phyloP scores from a whole-genome alignment of 2,329 filamentous ascomycete species.

The Colletotrichum sansevieriae region DNA sequence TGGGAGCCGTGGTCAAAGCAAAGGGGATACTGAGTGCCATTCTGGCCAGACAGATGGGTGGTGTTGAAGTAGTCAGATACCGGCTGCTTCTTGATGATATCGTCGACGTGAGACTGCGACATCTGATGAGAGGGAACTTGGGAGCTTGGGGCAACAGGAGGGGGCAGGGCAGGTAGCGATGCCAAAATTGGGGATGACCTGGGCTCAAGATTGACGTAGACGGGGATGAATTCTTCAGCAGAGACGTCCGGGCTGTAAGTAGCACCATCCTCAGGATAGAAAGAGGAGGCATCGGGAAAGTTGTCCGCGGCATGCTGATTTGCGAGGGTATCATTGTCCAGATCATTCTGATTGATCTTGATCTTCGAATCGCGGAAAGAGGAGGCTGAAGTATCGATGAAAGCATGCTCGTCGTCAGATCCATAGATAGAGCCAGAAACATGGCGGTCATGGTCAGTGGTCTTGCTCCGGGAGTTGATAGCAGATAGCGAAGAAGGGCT shows the following conservation, averaged over 20 bases:
- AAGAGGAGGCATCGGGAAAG: slow-evolving; percentile 29
- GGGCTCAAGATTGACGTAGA: slow-evolving; percentile 15
- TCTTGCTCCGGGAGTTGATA: slow-evolving; percentile 11
- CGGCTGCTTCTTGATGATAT: slow-evolving; percentile 30
- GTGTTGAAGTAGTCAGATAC: neutral
- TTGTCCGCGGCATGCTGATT: neutral
- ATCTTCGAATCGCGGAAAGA: slow-evolving; percentile 6
- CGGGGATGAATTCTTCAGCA: neutral
- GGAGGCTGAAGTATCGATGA: slow-evolving; percentile 20
- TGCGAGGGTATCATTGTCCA: slow-evolving; percentile 4
- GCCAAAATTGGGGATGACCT: slow-evolving; percentile 17
- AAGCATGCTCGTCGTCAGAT: slow-evolving; percentile 25
- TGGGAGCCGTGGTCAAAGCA: slow-evolving; percentile 2
- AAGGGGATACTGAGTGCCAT: slow-evolving; percentile 20
- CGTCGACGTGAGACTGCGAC: slow-evolving; percentile 30
- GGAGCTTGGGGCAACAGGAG: slow-evolving; percentile 5
- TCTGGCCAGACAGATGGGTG: slow-evolving; percentile 22
- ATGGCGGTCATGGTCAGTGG: slow-evolving; percentile 1
- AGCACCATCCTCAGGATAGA: slow-evolving; percentile 34
- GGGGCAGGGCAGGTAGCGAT: slow-evolving; percentile 14
- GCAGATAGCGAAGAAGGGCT: slow-evolving; percentile 5
- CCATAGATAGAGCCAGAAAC: neutral
- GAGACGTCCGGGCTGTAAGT: neutral
- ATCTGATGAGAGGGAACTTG: neutral
- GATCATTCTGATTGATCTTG: neutral